Base-by-base conservation (phyloP, 768 basidiomycete genomes). In the Tricholoma bakamatsutake region DNA sequence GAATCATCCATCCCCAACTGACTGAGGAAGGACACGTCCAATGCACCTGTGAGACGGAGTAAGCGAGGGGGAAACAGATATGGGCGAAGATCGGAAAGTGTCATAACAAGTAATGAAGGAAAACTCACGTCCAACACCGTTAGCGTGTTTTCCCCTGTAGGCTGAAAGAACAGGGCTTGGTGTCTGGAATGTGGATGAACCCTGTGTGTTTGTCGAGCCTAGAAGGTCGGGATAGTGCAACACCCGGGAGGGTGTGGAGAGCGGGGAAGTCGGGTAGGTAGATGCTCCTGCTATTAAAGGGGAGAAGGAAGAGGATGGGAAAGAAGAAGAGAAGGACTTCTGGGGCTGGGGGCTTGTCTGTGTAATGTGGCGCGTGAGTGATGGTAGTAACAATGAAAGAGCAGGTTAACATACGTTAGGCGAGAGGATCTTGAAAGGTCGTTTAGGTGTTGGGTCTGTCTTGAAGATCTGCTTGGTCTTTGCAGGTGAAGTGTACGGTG, bases 121-220 rank as follows among this genome's bases (percentile, higher is more conserved):
- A 27, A 7, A 50, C 75, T 60, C 52, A 77, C 76, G 74, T 17
- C 76, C 78, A 28, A 73, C 70, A 21, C 62, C 62, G 17, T 58
- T 68, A 1, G 62, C 53, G 47, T 76, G 73, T 56, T 73, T 77
- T 9, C 75, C 76, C 55, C 75, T 63, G 52, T 76, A 78, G 2
- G 77, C 73, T 4, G 74, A 71, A 15, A 77, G 65, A 2, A 73
- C 68, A 17, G 78, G 77, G 52, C 75, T 76, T 0, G 76, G 77
- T 0, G 73, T 72, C 31, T 69, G 62, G 52, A 69, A 68, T 17
- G 65, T 62, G 13, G 70, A 64, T 8, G 73, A 74, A n/a, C 65
- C 57, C 39, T 65, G 65, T 7, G 69, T 71, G 50, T 58, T 70
- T 6, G 71, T 69, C 13, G 72, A 70, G 1, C 71, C 56, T 2